Base-by-base conservation (phyloP, 768 basidiomycete genomes). In the Lactifluus volemus region DNA sequence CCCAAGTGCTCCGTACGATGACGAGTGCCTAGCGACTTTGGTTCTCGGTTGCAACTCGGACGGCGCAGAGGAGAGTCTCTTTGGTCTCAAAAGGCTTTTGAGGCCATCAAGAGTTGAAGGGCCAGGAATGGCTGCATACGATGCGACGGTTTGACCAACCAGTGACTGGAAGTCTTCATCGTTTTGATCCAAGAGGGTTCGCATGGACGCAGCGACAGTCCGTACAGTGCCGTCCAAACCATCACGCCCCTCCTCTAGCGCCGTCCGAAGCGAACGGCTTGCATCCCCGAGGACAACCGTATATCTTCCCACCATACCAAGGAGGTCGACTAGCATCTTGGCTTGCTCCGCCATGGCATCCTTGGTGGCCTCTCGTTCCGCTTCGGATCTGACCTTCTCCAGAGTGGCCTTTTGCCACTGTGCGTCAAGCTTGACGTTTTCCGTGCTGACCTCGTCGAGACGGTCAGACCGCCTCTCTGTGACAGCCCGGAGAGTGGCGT, bases 401-500 rank as follows among this genome's bases (percentile, higher is more conserved):
- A 92, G 84, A 68, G 87, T 85, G 2, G 84, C 81, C 69, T 80
- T 85, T 60, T 79, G 79, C 71, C 77, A 80, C 53, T 77, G 75
- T 1, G 85, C 85, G 61, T 89, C 85, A 25, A 87, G 78, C 68
- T 84, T 86, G 68, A 94, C 75, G 64, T 82, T 86, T 61, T 89
- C 85, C 29, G 84, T 70, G 67, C 78, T 81, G 42, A 81, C 67
- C 30, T 91, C 87, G 68, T 92, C 92, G 39, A 92, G 73, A 65
- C 84, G 84, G 64, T 91, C 89, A 4, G 86, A 88, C 62, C 81
- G 84, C 56, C 92, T 78, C 68, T 94, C 88, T 38, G 86, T 83
- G 52, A 86, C 84, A 15, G 89, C 89, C n/a, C 88, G 83, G 69
- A 93, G 80, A 41, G 88, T 89, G 15, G 89, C 91, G 50, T 91